Conservation (phyloP, 257 asterid species). For the Mitragyna speciosa region DNA sequence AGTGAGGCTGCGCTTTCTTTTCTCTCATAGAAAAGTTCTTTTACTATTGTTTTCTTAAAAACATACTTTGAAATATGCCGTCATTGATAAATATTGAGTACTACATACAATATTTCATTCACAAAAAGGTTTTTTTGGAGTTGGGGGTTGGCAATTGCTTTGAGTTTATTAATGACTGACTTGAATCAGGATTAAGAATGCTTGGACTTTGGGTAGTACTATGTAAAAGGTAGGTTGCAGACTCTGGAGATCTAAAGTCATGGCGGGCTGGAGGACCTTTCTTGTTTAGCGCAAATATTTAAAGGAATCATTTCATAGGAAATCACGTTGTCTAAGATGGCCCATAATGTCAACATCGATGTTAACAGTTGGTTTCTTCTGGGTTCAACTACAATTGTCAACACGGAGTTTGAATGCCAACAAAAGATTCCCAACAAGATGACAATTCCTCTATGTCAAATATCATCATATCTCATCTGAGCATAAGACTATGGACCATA, state of each 20-base stretch:
- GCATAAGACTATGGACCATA: background rate
- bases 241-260: background rate
- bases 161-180: too few species aligned
- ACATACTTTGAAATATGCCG: too few species aligned
- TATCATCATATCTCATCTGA: background rate
- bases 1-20: too few species aligned
- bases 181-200: background rate
- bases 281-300: background rate
- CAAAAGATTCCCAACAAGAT: slow-evolving; percentile 30
- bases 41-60: too few species aligned
- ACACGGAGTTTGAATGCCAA: slow-evolving; percentile 37
- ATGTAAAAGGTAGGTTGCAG: too few species aligned
- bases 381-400: slow-evolving; percentile 30
- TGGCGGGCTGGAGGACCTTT: slow-evolving; percentile 9
- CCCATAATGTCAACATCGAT: slow-evolving; percentile 22
- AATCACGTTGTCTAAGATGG: slow-evolving; percentile 17
- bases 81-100: too few species aligned
- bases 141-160: too few species aligned
- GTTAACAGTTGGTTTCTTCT: slow-evolving; percentile 18
- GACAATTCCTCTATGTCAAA: slow-evolving; percentile 24
- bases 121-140: background rate
- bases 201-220: background rate
- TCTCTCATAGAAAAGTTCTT: too few species aligned
- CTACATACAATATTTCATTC: background rate
- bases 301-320: background rate